Evolutionary conservation across 306 rosid genomes (phyloP).

Genomic region (Quercus robur): DNA sequence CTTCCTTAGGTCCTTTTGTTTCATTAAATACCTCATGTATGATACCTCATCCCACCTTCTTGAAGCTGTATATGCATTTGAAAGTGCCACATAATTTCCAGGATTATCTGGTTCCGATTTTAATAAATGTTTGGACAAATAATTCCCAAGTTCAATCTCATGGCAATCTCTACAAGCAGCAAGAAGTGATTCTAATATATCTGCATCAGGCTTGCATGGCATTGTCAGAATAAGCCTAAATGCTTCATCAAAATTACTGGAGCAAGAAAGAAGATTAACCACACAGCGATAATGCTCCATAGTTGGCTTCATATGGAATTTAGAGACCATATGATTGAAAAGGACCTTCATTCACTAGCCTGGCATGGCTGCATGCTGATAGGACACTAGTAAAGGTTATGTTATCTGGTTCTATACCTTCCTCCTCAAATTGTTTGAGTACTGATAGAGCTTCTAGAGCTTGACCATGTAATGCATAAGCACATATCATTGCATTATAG

Average conservation of each 20-base stretch:
- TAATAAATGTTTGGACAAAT: conserved; percentile 43
- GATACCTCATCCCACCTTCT: conserved; percentile 75
- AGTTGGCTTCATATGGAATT: conserved; percentile 50
- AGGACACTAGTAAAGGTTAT: conserved; percentile 58
- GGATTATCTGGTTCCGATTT: conserved; percentile 69
- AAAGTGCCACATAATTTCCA: conserved; percentile 75
- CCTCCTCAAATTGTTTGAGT: conserved; percentile 39
- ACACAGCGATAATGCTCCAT: conserved; percentile 66
- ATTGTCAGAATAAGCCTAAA: conserved; percentile 42
- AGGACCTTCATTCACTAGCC: conserved; percentile 56
- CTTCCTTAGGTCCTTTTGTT: conserved; percentile 58
- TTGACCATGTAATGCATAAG: conserved; percentile 70
- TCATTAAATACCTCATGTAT: conserved; percentile 57
- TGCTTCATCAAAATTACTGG: conserved; percentile 68
- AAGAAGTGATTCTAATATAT: conserved; percentile 68
- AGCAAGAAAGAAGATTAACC: conserved; percentile 54
- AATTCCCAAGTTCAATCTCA: conserved; percentile 53
- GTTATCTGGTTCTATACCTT: conserved; percentile 48
- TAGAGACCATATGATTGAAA: conserved; percentile 60
- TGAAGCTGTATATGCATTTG: conserved; percentile 60
- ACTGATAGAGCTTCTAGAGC: conserved; percentile 58
- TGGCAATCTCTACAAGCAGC: conserved; percentile 55
- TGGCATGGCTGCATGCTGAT: conserved; percentile 70
- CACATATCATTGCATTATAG: conserved; percentile 74
- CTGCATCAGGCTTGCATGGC: conserved; percentile 72